Base-by-base conservation (phyloP, 257 asterid species). In the Penstemon davidsonii region DNA sequence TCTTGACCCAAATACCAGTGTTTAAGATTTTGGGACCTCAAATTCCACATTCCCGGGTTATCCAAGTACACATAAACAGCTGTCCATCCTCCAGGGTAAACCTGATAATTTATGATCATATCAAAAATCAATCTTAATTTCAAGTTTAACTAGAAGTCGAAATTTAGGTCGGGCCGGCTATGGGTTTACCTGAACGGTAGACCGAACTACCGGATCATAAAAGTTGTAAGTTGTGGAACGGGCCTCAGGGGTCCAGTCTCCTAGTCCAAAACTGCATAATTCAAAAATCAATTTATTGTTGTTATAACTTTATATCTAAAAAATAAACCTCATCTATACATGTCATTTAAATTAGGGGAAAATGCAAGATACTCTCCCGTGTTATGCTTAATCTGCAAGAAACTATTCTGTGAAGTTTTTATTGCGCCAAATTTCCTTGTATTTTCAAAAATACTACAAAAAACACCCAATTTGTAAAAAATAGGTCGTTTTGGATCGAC, bases 11-110 rank as follows among this genome's bases (percentile, higher is more conserved):
- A 74, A 46, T 78, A 86, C 96, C 91, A 86, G 15, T 70, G 64
- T 62, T 64, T 60, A 36, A 86, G 52, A 38, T 78, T 71, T 71
- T 89, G 90, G 54, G 96, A 86, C 77, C 96, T 86, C 69, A 89
- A 74, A 69, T 89, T 89, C 96, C 96, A 89, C 90, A 89, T 89
- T 42, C 96, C 96, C n/a, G 91, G 89, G 59, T 89, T 89, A 64
- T 86, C 94, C 65, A 89, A 52, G 69, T 80, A 86, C 52, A 75
- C 91, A 41, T 78, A 88, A 9, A 85, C 86, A 18, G 96, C 79
- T 0, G 81, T 80, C 96, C 96, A 88, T n/a, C 94, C 86, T 66
- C 69, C 58, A 0, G 96, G 91, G 13, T 86, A 86, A 40, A 86
- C 96, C 96, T 88, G 38, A 11, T 3, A 15, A 18, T 62, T 18